A percentile compares a stretch with the other conserved stretches of the same genome.
Evolutionary conservation across 331 rosid genomes (phyloP).

Genomic region (Rosa hybrid): DNA sequence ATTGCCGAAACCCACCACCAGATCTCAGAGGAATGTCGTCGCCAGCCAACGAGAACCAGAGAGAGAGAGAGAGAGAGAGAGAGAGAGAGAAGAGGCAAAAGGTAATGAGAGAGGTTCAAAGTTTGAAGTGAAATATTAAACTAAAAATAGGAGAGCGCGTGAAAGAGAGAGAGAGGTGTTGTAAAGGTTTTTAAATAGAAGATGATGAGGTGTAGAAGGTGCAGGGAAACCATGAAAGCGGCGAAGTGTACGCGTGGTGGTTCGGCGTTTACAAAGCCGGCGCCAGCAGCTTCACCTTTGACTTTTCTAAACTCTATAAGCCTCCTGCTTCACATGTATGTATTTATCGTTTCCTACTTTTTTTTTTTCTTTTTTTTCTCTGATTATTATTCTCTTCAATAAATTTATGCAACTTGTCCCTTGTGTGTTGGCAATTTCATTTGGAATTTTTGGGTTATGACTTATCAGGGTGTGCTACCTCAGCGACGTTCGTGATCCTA

Average conservation of each 20-base stretch:
- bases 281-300: constrained; percentile 6
- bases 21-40: constrained; percentile 48
- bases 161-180: background rate
- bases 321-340: background rate
- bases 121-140: background rate
- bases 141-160: constrained; percentile 1
- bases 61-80: constrained; percentile 12
- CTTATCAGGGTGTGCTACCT: too few relatives aligned
- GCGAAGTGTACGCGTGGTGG: constrained; percentile 33
- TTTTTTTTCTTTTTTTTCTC: background rate
- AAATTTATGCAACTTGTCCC: background rate
- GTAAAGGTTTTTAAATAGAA: background rate
- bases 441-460: background rate
- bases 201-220: constrained; percentile 5
- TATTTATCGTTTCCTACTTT: background rate
- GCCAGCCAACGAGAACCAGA: constrained; percentile 13
- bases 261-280: constrained; percentile 18
- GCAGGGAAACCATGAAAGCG: constrained; percentile 21
- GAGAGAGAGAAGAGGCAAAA: constrained; percentile 7
- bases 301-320: background rate
- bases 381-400: too few relatives aligned
- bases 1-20: constrained; percentile 33
- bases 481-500: too few relatives aligned
- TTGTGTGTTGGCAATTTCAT: background rate
- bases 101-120: constrained; percentile 6